Percentiles rank a stretch among this genome's conserved stretches.
Evolutionary conservation across 371 early-diverging fungal species (phyloP).

Genomic region (Thermomucor indicae-seudaticae): DNA sequence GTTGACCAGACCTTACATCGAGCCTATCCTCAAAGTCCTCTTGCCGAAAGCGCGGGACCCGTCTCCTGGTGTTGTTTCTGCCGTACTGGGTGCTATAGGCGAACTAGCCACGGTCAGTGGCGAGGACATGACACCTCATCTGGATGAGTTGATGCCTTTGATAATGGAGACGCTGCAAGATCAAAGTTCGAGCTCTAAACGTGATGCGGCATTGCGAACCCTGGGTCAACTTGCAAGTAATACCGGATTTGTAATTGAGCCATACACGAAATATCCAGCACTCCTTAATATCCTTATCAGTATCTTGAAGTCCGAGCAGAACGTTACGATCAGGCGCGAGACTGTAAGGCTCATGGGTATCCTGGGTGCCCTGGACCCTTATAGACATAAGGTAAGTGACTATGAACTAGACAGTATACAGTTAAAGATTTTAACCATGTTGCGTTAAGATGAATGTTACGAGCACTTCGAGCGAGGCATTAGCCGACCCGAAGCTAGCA

Average conservation of each 20-base stretch:
- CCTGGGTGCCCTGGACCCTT: slow-evolving; percentile 95
- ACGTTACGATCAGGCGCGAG: slow-evolving; percentile 68
- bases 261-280: slow-evolving; percentile 87
- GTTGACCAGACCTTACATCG: slow-evolving; percentile 89
- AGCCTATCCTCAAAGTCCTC: slow-evolving; percentile 81
- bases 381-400: slow-evolving; percentile 71
- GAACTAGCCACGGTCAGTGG: slow-evolving; percentile 86
- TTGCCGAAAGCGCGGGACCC: slow-evolving; percentile 81
- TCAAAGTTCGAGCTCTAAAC: slow-evolving; percentile 80
- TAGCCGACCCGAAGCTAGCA: slow-evolving; percentile 53
- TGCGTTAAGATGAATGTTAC: slow-evolving; percentile 51
- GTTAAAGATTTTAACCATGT: not conserved
- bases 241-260: slow-evolving; percentile 89
- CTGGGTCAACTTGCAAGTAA: slow-evolving; percentile 82
- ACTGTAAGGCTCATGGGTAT: slow-evolving; percentile 91
- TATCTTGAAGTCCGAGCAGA: slow-evolving; percentile 85
- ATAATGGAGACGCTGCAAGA: slow-evolving; percentile 92
- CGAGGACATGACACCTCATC: slow-evolving; percentile 78
- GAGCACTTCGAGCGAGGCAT: slow-evolving; percentile 52
- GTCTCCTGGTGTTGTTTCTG: slow-evolving; percentile 78
- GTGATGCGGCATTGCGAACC: slow-evolving; percentile 86
- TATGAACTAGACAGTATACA: not conserved
- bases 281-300: slow-evolving; percentile 75
- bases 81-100: slow-evolving; percentile 84
- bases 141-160: slow-evolving; percentile 79